A percentile compares a stretch with the other conserved stretches of the same genome.
phyloP scores from a whole-genome alignment of 495 filamentous ascomycete species.

The Cercophora samala region DNA sequence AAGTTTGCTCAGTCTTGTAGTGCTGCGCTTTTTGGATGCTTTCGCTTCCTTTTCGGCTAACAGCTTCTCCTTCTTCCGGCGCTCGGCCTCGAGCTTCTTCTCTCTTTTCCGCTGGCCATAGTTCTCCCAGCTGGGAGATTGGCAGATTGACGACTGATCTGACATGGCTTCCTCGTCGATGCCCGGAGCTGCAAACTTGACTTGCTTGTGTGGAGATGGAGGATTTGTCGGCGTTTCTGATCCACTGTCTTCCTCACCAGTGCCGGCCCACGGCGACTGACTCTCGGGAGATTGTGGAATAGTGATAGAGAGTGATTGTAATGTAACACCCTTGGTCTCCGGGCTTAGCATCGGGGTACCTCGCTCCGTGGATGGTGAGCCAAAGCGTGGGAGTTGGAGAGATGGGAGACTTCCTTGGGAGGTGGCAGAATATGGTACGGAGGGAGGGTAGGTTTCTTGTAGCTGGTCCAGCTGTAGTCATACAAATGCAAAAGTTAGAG shows the following conservation, averaged over 20 bases:
- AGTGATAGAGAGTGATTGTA: constrained; percentile 43
- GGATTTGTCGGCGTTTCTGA: constrained; percentile 15
- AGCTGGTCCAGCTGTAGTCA: constrained; percentile 26
- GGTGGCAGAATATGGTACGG: constrained; percentile 20
- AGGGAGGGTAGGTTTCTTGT: constrained; percentile 19
- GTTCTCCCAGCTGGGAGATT: constrained; percentile 55
- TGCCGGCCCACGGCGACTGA: background rate
- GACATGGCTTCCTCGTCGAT: constrained; percentile 39
- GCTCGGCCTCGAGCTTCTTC: constrained; percentile 46
- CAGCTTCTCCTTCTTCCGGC: constrained; percentile 42
- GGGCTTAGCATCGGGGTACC: constrained; percentile 43
- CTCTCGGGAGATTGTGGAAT: constrained; percentile 34
- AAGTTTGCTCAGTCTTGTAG: constrained; percentile 35
- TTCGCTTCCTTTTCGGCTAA: constrained; percentile 39
- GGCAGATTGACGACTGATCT: constrained; percentile 53
- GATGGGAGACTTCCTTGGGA: constrained; percentile 16
- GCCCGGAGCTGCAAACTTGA: constrained; percentile 41
- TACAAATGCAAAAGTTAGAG: constrained; percentile 27
- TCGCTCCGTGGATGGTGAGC: constrained; percentile 28
- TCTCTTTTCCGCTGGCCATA: constrained; percentile 49
- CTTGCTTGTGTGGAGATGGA: constrained; percentile 37
- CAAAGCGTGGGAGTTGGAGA: constrained; percentile 23
- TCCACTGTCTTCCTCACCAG: constrained; percentile 8
- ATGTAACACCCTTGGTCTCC: constrained; percentile 35
- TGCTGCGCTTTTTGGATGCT: constrained; percentile 28